These are phyloP conservation scores for Tardiomyces blankii DNA, from an alignment of 1,139 yeast species.

Conservation along the genomic window DNA sequence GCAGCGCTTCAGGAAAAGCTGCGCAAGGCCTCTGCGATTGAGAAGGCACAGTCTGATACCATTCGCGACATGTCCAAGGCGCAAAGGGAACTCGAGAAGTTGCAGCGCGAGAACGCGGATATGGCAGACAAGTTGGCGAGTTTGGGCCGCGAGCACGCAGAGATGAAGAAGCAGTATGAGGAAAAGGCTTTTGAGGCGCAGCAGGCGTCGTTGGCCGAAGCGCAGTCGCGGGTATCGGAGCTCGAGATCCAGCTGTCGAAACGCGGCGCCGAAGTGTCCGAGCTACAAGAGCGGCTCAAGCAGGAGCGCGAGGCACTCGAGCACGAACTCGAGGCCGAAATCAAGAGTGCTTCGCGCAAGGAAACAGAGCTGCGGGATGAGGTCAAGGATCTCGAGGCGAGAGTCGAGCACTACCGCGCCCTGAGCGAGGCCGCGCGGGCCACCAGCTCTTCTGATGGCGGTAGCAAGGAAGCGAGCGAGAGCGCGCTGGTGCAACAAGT, in stretches of 20 bases:
- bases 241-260: background rate
- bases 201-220: constrained; percentile 14
- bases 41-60: constrained; percentile 10
- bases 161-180: constrained; percentile 13
- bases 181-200: constrained; percentile 13
- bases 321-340: constrained; percentile 5
- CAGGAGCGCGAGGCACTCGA: constrained; percentile 8
- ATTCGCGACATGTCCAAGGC: constrained; percentile 10
- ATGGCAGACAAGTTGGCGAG: constrained; percentile 1
- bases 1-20: constrained; percentile 9
- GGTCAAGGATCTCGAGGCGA: constrained; percentile 25
- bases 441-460: no score
- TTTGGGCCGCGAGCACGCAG: constrained; percentile 13
- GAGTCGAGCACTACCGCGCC: constrained; percentile 33
- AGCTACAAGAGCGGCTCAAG: background rate
- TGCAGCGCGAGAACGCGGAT: constrained; percentile 11
- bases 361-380: constrained; percentile 11
- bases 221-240: constrained; percentile 1
- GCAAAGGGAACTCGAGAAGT: constrained; percentile 14
- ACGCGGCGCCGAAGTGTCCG: background rate
- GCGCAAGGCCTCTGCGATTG: constrained; percentile 9
- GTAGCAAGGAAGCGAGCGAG: constrained; percentile 10
- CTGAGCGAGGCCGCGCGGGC: constrained; percentile 27
- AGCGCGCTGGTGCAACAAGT: constrained; percentile 30
- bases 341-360: constrained; percentile 1